Conservation (phyloP, 2,329 filamentous ascomycete species). For the Verticillium alfalfae region DNA sequence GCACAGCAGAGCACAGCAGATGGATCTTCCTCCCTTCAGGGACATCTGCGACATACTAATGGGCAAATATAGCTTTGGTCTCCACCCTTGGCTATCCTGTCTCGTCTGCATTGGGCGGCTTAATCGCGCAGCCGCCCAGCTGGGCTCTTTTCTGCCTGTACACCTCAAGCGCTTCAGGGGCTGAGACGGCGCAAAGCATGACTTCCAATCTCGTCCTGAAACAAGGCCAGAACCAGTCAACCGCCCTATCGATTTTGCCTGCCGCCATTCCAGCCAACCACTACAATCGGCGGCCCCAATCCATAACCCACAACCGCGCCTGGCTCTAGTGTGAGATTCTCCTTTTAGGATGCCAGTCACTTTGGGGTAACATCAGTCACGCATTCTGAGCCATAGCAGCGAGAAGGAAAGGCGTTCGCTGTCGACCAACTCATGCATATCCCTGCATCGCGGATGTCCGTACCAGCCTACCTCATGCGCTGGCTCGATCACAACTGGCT, state of each 20-base stretch:
- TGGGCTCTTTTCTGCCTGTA: not conserved
- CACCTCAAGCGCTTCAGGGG: not conserved
- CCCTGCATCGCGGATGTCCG: not conserved
- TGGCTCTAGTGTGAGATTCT: not conserved
- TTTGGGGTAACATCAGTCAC: not conserved
- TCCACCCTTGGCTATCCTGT: not conserved
- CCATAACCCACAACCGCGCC: not conserved
- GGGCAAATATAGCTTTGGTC: not conserved
- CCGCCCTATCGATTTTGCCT: not conserved
- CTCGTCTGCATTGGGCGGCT: not conserved
- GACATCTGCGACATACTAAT: not conserved
- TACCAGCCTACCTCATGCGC: not conserved
- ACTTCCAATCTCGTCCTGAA: conserved; percentile 3
- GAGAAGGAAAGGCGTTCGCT: not conserved
- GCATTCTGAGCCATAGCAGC: not conserved
- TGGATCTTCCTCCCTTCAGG: not conserved
- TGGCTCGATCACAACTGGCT: not conserved
- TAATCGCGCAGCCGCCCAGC: not conserved
- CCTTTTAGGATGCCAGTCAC: not conserved
- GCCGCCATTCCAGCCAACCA: not conserved
- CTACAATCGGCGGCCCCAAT: not conserved
- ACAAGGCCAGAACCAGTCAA: not conserved
- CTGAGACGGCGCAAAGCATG: conserved; percentile 1
- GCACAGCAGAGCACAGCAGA: not conserved
- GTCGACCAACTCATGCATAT: not conserved